phyloP scores from a whole-genome alignment of 257 asterid genomes.

The Phtheirospermum japonicum region DNA sequence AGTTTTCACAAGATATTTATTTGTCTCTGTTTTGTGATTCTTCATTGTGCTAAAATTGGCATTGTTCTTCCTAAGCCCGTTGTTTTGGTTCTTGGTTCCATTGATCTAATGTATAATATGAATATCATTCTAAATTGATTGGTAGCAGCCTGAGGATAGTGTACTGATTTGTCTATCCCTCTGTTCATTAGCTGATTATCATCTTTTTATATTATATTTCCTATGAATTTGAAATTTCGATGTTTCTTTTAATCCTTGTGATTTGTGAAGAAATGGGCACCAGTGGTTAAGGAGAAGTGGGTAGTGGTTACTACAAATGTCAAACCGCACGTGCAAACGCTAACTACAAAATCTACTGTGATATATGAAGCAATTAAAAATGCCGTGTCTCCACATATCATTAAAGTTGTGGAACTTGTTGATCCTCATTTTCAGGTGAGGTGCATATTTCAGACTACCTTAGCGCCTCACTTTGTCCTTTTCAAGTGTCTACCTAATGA shows the following conservation, averaged over 20 bases:
- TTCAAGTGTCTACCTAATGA: slow-evolving; percentile 8
- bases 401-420: slow-evolving; percentile 49
- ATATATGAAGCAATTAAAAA: slow-evolving; percentile 47
- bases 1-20: no score
- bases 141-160: no score
- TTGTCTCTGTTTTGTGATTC: no score
- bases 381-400: slow-evolving; percentile 43
- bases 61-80: no score
- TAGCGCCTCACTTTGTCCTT: slow-evolving; percentile 10
- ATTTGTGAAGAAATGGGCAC: slow-evolving; percentile 58
- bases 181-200: no score
- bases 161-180: no score
- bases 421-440: slow-evolving; percentile 74
- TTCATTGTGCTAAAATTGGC: no score
- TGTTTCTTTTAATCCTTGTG: slow-evolving; percentile 17
- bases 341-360: slow-evolving; percentile 44
- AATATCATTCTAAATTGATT: no score
- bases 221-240: no score
- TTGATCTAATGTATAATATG: no score
- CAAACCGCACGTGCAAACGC: slow-evolving; percentile 48
- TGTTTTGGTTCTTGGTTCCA: no score
- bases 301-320: slow-evolving; percentile 40
- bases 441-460: neutral
- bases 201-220: no score
- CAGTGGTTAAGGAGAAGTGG: slow-evolving; percentile 59